These are phyloP conservation scores for Leccinum fibrillosum DNA, from an alignment of 768 basidiomycete species.

Conservation along the genomic window DNA sequence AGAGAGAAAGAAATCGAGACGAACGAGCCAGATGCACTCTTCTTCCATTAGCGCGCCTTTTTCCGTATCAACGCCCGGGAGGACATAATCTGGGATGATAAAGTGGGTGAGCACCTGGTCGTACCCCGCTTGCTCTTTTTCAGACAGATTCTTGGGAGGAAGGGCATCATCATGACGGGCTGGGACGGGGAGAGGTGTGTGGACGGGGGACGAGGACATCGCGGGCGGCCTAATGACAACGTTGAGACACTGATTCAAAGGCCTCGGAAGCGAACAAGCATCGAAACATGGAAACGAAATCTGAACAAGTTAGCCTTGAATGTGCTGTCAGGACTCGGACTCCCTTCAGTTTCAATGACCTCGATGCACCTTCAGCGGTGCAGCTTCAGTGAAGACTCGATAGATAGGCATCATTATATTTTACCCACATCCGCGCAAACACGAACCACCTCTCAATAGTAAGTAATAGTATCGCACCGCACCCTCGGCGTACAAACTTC, in stretches of 20 bases:
- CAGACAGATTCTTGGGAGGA: slow-evolving; percentile 38
- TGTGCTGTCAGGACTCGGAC: no score
- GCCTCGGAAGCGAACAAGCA: neutral
- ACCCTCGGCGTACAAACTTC: no score
- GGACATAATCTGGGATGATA: slow-evolving; percentile 42
- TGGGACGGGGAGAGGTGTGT: slow-evolving; percentile 25
- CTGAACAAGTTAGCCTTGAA: no score
- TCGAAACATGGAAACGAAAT: neutral
- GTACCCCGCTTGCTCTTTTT: slow-evolving; percentile 47
- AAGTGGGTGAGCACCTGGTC: slow-evolving; percentile 59
- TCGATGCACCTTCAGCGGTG: no score
- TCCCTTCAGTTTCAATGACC: no score
- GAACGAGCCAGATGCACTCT: slow-evolving; percentile 76
- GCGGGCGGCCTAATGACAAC: slow-evolving; percentile 22
- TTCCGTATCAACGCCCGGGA: slow-evolving; percentile 43
- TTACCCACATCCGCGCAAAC: no score
- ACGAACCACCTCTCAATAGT: no score
- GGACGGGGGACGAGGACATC: slow-evolving; percentile 14
- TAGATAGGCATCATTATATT: no score
- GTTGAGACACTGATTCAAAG: neutral
- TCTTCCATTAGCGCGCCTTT: slow-evolving; percentile 51
- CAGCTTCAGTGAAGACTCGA: no score
- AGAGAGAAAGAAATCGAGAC: slow-evolving; percentile 26
- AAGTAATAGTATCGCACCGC: no score
- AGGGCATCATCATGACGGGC: slow-evolving; percentile 25